Percentiles rank a stretch among this genome's conserved stretches.
Evolutionary conservation across 768 basidiomycete genomes (phyloP).

Genomic region (Tulasnella sp.): DNA sequence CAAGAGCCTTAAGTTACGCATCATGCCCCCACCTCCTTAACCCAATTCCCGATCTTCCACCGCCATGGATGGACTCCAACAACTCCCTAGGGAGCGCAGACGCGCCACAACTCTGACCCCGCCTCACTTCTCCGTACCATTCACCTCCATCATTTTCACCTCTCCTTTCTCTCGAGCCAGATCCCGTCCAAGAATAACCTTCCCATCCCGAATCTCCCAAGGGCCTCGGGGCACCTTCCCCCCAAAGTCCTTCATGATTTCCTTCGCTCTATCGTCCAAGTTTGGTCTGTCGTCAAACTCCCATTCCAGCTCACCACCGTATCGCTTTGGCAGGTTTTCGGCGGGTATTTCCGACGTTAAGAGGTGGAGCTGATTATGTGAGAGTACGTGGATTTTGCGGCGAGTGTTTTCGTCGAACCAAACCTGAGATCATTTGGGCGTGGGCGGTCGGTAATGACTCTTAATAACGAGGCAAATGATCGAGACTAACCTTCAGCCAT

Average conservation of each 20-base stretch:
- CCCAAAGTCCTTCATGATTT: background rate
- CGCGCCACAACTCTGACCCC: background rate
- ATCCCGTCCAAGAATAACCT: background rate
- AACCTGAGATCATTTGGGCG: constrained; percentile 33
- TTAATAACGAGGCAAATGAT: too few species aligned
- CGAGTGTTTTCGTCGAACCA: constrained; percentile 79
- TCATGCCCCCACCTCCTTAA: too few species aligned
- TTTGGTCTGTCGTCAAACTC: constrained; percentile 56
- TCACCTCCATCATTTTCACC: background rate
- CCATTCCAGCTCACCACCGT: constrained; percentile 72
- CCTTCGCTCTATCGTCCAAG: constrained; percentile 43
- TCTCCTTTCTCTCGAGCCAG: background rate
- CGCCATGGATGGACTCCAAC: too few species aligned
- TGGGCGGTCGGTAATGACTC: constrained; percentile 4
- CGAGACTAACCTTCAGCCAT: constrained; percentile 62
- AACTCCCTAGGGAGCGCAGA: background rate
- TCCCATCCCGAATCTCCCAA: background rate
- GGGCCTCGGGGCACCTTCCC: background rate
- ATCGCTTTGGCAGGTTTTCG: constrained; percentile 52
- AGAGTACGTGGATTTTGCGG: constrained; percentile 64
- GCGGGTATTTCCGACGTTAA: constrained; percentile 46
- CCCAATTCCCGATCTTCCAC: too few species aligned
- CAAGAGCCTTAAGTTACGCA: too few species aligned
- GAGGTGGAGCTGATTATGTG: constrained; percentile 21
- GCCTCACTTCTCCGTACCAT: background rate